Conservation (phyloP, 1,139 yeast genomes). For the Wickerhamomyces sp. region DNA sequence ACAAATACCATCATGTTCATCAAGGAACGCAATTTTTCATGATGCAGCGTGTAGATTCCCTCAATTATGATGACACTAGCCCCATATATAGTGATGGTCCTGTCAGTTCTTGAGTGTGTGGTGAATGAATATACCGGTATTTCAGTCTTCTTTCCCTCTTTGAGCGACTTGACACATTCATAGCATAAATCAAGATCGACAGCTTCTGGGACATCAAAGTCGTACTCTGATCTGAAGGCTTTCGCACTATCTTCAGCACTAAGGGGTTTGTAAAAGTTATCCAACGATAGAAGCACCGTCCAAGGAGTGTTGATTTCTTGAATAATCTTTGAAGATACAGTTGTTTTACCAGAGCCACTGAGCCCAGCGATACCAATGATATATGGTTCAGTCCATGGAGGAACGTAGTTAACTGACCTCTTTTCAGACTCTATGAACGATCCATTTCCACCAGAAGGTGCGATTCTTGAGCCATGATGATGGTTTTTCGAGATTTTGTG, state of each 20-base stretch:
- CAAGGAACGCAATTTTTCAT: slow-evolving; percentile 59
- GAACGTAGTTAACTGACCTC: slow-evolving; percentile 41
- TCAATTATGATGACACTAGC: slow-evolving; percentile 91
- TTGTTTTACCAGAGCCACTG: slow-evolving; percentile 94
- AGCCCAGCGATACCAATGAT: slow-evolving; percentile 93
- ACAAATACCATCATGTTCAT: slow-evolving; percentile 89
- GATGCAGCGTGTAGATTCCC: slow-evolving; percentile 83
- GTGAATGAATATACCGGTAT: slow-evolving; percentile 86
- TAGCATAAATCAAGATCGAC: slow-evolving; percentile 72
- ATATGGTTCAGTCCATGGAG: slow-evolving; percentile 97
- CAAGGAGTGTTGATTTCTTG: slow-evolving; percentile 84
- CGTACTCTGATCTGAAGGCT: slow-evolving; percentile 71
- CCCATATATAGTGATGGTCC: slow-evolving; percentile 77
- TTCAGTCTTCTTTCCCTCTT: slow-evolving; percentile 55
- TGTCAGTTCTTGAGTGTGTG: slow-evolving; percentile 66
- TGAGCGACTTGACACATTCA: slow-evolving; percentile 58
- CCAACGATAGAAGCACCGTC: slow-evolving; percentile 90
- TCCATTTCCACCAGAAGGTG: slow-evolving; percentile 9
- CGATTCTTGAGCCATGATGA: slow-evolving; percentile 12
- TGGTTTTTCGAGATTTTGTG: background rate
- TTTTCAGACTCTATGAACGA: slow-evolving; percentile 12
- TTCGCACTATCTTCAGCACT: slow-evolving; percentile 49
- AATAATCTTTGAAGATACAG: slow-evolving; percentile 81
- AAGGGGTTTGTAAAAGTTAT: slow-evolving; percentile 82
- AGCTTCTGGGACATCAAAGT: slow-evolving; percentile 82